phyloP scores from a whole-genome alignment of 2,329 filamentous ascomycete genomes.

The Colletotrichum sojae region DNA sequence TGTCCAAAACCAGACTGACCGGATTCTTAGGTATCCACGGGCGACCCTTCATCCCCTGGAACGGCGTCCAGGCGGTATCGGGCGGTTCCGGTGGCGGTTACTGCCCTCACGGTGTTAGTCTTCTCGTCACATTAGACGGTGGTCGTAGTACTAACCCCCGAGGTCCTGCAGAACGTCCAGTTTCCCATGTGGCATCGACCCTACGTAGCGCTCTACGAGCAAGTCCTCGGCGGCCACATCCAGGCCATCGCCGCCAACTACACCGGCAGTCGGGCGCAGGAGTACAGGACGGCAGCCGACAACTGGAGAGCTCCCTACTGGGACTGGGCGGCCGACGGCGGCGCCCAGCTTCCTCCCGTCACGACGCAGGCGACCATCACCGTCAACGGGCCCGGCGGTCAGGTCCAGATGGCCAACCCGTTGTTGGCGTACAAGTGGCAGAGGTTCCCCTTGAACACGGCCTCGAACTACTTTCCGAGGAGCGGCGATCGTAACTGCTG shows the following conservation, averaged over 20 bases:
- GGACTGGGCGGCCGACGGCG: conserved; percentile 63
- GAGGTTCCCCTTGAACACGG: conserved; percentile 42
- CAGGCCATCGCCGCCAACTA: conserved; percentile 62
- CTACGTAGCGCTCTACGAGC: conserved; percentile 70
- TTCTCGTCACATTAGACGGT: neutral
- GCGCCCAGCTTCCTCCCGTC: conserved; percentile 57
- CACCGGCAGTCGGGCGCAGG: conserved; percentile 48
- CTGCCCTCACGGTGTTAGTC: conserved; percentile 42
- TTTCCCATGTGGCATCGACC: conserved; percentile 71
- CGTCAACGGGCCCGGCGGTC: conserved; percentile 52
- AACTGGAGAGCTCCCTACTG: conserved; percentile 65
- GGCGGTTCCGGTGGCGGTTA: conserved; percentile 40
- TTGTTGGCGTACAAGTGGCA: conserved; percentile 22
- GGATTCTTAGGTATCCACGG: conserved; percentile 56
- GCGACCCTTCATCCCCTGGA: conserved; percentile 59
- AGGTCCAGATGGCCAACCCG: conserved; percentile 14
- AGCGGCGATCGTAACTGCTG: conserved; percentile 13
- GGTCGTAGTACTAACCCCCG: neutral
- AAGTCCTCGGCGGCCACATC: conserved; percentile 64
- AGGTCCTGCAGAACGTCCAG: conserved; percentile 50
- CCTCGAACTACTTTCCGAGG: conserved; percentile 17
- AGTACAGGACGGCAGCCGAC: conserved; percentile 61
- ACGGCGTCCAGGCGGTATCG: conserved; percentile 40
- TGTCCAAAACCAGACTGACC: neutral
- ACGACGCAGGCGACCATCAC: conserved; percentile 52